phyloP scores from a whole-genome alignment of 768 basidiomycete species.

The Lentinula sp. region DNA sequence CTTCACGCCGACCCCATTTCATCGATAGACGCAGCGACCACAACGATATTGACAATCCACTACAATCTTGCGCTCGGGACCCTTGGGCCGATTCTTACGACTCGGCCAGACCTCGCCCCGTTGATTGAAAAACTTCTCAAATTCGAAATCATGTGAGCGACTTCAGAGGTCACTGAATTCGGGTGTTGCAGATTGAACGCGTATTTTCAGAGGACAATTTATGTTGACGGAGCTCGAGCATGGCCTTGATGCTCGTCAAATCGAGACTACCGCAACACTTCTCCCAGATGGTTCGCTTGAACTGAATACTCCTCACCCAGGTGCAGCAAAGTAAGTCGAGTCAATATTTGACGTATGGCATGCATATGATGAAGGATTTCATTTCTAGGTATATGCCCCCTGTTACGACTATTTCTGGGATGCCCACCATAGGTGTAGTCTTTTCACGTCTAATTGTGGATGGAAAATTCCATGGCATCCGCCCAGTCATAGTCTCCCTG shows the following conservation, averaged over 20 bases:
- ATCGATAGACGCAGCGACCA: conserved; percentile 4
- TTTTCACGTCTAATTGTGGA: conserved; percentile 25
- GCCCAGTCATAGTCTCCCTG: conserved; percentile 27
- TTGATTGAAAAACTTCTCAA: conserved; percentile 5
- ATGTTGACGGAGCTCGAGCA: conserved; percentile 31
- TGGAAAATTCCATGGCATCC: conserved; percentile 22
- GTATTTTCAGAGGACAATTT: conserved; percentile 18
- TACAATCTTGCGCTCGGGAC: conserved; percentile 11
- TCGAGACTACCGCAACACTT: conserved; percentile 31
- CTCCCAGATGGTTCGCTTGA: conserved; percentile 23
- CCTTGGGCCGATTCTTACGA: not conserved
- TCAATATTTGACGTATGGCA: not conserved
- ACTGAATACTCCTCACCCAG: conserved; percentile 22
- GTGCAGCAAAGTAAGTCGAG: conserved; percentile 25
- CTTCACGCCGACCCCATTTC: conserved; percentile 9
- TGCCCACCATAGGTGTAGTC: conserved; percentile 25
- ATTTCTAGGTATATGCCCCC: conserved; percentile 22
- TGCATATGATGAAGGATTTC: not conserved
- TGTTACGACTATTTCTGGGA: conserved; percentile 23
- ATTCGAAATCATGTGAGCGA: not conserved
- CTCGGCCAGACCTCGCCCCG: not conserved
- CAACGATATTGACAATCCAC: conserved; percentile 9
- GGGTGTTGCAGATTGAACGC: not conserved
- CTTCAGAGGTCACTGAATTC: not conserved
- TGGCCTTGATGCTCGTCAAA: conserved; percentile 28